phyloP scores from a whole-genome alignment of 179 eudicot genomes.

The Amaranthus tricolor region DNA sequence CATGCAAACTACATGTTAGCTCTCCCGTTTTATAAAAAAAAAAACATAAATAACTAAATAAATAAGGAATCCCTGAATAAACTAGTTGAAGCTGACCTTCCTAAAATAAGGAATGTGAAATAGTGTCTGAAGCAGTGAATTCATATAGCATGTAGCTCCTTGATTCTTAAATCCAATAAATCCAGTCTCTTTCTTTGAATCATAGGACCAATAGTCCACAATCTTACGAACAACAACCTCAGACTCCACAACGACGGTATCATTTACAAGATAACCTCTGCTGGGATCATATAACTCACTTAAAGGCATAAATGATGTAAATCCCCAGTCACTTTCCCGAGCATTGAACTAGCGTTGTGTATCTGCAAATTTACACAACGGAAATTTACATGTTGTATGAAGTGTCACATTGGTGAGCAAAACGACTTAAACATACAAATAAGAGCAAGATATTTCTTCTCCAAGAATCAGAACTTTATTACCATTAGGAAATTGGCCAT shows the following conservation, averaged over 20 bases:
- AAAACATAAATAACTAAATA: conserved; percentile 7
- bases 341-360: too few relatives aligned
- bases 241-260: conserved; percentile 66
- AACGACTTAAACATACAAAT: too few relatives aligned
- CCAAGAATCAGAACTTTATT: too few relatives aligned
- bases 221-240: conserved; percentile 76
- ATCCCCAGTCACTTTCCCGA: too few relatives aligned
- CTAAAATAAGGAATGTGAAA: conserved; percentile 85
- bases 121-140: conserved; percentile 75
- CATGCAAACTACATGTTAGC: conserved; percentile 18
- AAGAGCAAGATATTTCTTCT: too few relatives aligned
- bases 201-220: conserved; percentile 64
- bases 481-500: too few relatives aligned
- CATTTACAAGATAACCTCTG: conserved; percentile 64
- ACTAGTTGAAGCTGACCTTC: conserved; percentile 44
- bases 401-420: too few relatives aligned
- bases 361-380: too few relatives aligned
- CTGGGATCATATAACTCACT: conserved; percentile 66
- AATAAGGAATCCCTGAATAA: too few relatives aligned
- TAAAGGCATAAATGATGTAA: too few relatives aligned
- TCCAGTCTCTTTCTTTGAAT: conserved; percentile 89
- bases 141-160: conserved; percentile 91
- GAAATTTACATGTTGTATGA: too few relatives aligned
- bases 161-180: conserved; percentile 90
- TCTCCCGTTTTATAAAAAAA: too few relatives aligned